These are phyloP conservation scores for Populus alba DNA, from an alignment of 345 rosid genomes.

Conservation along the genomic window DNA sequence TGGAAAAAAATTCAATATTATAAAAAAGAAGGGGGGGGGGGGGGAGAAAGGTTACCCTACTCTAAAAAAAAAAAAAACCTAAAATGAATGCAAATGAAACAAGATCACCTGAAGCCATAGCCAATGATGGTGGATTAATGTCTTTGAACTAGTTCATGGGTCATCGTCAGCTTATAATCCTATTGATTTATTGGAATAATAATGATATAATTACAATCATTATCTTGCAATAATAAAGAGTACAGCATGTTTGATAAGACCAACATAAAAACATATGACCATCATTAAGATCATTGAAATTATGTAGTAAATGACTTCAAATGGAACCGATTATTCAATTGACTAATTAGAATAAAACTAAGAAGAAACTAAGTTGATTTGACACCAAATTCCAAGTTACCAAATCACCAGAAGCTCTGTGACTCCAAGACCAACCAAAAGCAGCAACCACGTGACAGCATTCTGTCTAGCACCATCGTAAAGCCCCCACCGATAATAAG, in stretches of 20 bases:
- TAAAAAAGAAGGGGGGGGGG: neutral
- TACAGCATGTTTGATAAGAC: neutral
- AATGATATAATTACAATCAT: neutral
- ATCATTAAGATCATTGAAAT: no score
- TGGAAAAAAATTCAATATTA: neutral
- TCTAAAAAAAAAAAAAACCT: neutral
- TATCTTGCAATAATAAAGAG: neutral
- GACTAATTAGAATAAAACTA: neutral
- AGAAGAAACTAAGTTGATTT: neutral
- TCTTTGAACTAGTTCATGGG: neutral
- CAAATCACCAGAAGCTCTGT: constrained; percentile 7
- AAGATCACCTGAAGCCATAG: neutral
- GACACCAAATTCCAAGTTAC: neutral
- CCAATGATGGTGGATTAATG: neutral
- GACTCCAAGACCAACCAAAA: constrained; percentile 25
- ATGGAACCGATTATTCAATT: neutral
- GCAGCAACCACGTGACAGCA: constrained; percentile 14
- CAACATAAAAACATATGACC: neutral
- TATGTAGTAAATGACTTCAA: no score
- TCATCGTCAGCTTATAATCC: neutral
- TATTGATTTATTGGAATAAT: neutral
- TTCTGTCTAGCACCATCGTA: constrained; percentile 36
- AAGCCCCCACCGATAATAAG: constrained; percentile 32
- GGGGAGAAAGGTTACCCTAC: neutral
- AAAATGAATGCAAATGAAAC: neutral